These are phyloP conservation scores for Aspergillus sp. DNA, from an alignment of 2,329 filamentous ascomycete species.

Conservation along the genomic window DNA sequence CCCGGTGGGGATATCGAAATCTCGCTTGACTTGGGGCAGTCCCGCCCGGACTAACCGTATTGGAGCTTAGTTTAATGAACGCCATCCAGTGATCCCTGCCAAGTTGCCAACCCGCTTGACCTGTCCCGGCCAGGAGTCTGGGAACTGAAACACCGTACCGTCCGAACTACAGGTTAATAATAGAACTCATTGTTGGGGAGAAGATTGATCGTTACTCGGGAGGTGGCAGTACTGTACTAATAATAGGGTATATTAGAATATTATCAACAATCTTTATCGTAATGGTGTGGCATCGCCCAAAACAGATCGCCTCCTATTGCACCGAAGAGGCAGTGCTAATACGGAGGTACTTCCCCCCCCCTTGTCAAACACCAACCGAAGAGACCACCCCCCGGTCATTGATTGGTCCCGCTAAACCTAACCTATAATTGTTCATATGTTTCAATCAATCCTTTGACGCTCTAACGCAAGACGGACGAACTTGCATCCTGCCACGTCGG, in stretches of 20 bases:
- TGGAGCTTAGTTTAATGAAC: slow-evolving; percentile 17
- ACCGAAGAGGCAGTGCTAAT: background rate
- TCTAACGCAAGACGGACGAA: slow-evolving; percentile 4
- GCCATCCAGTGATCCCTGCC: slow-evolving; percentile 14
- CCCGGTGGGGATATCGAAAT: slow-evolving; percentile 17
- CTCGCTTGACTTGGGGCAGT: slow-evolving; percentile 22
- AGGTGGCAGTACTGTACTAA: too few species aligned
- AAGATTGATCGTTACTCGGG: too few species aligned
- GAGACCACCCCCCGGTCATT: background rate
- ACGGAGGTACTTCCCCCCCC: background rate
- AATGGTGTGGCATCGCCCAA: too few species aligned
- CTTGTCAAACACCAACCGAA: background rate
- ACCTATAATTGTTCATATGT: slow-evolving; percentile 5
- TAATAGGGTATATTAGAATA: too few species aligned
- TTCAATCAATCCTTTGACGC: slow-evolving; percentile 1
- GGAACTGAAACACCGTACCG: slow-evolving; percentile 3
- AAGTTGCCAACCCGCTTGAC: slow-evolving; percentile 13
- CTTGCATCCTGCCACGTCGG: slow-evolving; percentile 2
- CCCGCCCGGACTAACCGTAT: slow-evolving; percentile 13
- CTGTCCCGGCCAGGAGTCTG: slow-evolving; percentile 11
- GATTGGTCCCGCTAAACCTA: background rate
- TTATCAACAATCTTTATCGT: too few species aligned
- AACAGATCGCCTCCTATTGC: background rate
- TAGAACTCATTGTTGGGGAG: background rate
- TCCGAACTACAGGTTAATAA: background rate